phyloP scores from a whole-genome alignment of 2,329 filamentous ascomycete species.

The Botryotinia convoluta region DNA sequence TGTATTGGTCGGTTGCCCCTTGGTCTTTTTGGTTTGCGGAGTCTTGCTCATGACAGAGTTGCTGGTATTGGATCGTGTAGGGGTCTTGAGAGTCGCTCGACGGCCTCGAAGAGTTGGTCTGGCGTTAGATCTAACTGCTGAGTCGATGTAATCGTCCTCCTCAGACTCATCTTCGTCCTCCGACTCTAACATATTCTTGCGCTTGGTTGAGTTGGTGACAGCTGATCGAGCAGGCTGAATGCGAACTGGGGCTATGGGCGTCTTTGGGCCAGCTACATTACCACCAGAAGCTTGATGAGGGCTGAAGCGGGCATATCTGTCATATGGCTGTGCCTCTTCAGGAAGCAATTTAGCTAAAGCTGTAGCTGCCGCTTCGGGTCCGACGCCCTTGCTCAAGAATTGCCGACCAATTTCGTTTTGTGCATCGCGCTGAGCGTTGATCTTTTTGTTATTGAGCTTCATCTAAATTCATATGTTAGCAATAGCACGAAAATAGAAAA shows the following conservation, averaged over 20 bases:
- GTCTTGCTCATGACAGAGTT: neutral
- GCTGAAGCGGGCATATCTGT: neutral
- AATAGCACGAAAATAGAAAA: neutral
- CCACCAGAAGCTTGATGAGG: too few species aligned
- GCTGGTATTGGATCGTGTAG: neutral
- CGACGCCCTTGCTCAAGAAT: conserved; percentile 20
- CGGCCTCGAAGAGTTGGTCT: neutral
- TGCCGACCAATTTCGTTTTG: conserved; percentile 32
- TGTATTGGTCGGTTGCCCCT: neutral
- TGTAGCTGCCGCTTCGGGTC: neutral
- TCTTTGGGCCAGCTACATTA: neutral
- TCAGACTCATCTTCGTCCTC: conserved; percentile 19
- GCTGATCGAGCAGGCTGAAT: neutral
- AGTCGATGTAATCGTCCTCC: conserved; percentile 16
- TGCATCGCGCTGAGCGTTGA: conserved; percentile 31
- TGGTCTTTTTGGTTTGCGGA: neutral
- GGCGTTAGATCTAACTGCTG: neutral
- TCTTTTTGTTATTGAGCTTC: conserved; percentile 32
- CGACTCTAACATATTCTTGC: conserved; percentile 2
- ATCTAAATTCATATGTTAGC: conserved; percentile 23
- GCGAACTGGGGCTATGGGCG: neutral
- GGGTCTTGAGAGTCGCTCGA: neutral
- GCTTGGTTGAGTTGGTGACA: neutral
- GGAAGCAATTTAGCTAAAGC: neutral
- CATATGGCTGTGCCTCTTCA: neutral